phyloP scores from a whole-genome alignment of 192 early-diverging fungal genomes.

The Umbelopsis sp. region DNA sequence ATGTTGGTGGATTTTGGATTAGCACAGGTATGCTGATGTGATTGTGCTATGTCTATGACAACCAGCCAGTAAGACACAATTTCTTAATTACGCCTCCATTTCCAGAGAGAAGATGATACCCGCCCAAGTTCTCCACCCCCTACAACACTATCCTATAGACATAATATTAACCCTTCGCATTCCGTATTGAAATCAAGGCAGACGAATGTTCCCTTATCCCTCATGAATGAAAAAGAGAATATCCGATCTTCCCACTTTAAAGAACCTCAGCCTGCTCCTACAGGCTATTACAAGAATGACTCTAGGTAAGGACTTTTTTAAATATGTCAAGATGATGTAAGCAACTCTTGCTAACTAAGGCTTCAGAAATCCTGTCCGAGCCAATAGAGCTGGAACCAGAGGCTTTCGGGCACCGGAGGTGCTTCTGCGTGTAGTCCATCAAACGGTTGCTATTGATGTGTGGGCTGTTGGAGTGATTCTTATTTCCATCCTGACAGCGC shows the following conservation, averaged over 20 bases:
- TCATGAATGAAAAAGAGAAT: slow-evolving; percentile 17
- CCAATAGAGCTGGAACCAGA: slow-evolving; percentile 88
- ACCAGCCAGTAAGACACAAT: not conserved
- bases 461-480: slow-evolving; percentile 93
- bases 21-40: slow-evolving; percentile 55
- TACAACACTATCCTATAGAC: not conserved
- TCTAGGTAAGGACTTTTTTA: slow-evolving; percentile 39
- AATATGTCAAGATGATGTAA: not conserved
- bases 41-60: not conserved
- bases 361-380: slow-evolving; percentile 63
- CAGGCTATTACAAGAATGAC: slow-evolving; percentile 58
- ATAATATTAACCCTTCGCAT: not conserved
- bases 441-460: slow-evolving; percentile 85
- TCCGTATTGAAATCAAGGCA: slow-evolving; percentile 1
- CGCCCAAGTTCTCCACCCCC: not conserved
- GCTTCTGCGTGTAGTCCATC: slow-evolving; percentile 74
- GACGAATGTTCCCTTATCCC: not conserved
- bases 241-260: slow-evolving; percentile 9
- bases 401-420: slow-evolving; percentile 96
- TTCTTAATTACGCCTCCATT: not conserved
- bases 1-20: slow-evolving; percentile 94
- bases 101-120: slow-evolving; percentile 26
- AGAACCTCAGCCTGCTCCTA: not conserved
- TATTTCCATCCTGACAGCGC: slow-evolving; percentile 73
- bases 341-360: slow-evolving; percentile 16